These are phyloP conservation scores for Panus rudis DNA, from an alignment of 768 basidiomycete species.

Conservation along the genomic window DNA sequence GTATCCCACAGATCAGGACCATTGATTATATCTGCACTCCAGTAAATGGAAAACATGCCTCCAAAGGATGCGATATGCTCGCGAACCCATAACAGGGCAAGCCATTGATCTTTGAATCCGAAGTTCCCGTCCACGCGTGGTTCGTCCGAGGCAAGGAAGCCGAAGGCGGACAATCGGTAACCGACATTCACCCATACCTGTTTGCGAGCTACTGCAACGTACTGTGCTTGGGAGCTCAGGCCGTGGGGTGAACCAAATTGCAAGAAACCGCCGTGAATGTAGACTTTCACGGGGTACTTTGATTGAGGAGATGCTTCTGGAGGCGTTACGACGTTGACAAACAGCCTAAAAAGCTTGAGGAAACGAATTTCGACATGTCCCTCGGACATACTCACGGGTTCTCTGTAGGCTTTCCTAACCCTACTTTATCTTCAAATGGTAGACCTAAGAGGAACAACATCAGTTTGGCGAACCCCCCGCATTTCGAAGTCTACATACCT, in stretches of 20 bases:
- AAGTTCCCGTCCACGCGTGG: constrained; percentile 65
- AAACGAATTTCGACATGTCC: not conserved
- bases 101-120: constrained; percentile 82
- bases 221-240: constrained; percentile 56
- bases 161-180: constrained; percentile 70
- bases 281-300: constrained; percentile 60
- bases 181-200: constrained; percentile 76
- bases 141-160: constrained; percentile 62
- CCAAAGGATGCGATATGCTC: constrained; percentile 65
- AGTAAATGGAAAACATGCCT: constrained; percentile 32
- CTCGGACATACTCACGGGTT: constrained; percentile 43
- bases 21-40: not conserved
- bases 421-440: constrained; percentile 52
- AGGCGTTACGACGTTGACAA: constrained; percentile 58
- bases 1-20: not conserved
- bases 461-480: not conserved
- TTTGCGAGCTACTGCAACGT: constrained; percentile 51
- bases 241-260: constrained; percentile 74
- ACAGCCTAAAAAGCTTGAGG: constrained; percentile 35
- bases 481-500: constrained; percentile 27
- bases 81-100: constrained; percentile 65
- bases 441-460: constrained; percentile 27
- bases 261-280: constrained; percentile 75
- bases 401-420: constrained; percentile 61
- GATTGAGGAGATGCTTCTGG: constrained; percentile 39